phyloP scores from a whole-genome alignment of 768 basidiomycete species.

The Mycena olivaceomarginata region DNA sequence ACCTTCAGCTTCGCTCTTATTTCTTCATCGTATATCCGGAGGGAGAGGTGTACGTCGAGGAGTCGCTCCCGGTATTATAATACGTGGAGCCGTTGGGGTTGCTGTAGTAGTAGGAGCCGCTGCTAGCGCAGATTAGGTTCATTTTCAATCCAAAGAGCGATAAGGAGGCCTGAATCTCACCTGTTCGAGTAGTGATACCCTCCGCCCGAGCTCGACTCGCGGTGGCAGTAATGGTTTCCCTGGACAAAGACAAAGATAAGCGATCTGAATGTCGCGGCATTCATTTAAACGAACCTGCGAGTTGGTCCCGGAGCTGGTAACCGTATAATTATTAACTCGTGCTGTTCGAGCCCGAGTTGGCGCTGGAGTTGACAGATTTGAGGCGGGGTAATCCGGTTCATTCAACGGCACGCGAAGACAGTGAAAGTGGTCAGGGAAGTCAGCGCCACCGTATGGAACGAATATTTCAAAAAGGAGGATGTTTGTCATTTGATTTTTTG shows the following conservation, averaged over 20 bases:
- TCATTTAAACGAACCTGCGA: conserved; percentile 58
- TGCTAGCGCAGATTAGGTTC: conserved; percentile 47
- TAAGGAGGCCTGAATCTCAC: conserved; percentile 51
- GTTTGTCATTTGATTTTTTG: too few relatives aligned
- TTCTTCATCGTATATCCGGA: conserved; percentile 49
- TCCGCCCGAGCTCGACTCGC: conserved; percentile 64
- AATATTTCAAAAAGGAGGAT: too few relatives aligned
- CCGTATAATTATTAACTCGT: conserved; percentile 4
- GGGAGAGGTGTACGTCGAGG: conserved; percentile 71
- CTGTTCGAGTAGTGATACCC: conserved; percentile 80
- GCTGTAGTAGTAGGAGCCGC: conserved; percentile 79
- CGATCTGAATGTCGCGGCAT: conserved; percentile 62
- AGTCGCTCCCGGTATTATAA: conserved; percentile 70
- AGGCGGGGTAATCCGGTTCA: not conserved
- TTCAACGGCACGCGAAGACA: not conserved
- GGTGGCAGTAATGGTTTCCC: conserved; percentile 80
- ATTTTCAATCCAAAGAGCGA: conserved; percentile 13
- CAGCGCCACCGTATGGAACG: not conserved
- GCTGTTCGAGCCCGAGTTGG: conserved; percentile 22
- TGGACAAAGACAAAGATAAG: conserved; percentile 44
- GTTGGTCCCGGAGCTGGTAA: conserved; percentile 69
- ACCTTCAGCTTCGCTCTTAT: not conserved
- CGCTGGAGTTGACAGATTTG: conserved; percentile 10
- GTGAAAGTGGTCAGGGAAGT: not conserved
- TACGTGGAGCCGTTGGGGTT: conserved; percentile 79